Conservation (phyloP, 306 rosid genomes). For the Argentina anserina region DNA sequence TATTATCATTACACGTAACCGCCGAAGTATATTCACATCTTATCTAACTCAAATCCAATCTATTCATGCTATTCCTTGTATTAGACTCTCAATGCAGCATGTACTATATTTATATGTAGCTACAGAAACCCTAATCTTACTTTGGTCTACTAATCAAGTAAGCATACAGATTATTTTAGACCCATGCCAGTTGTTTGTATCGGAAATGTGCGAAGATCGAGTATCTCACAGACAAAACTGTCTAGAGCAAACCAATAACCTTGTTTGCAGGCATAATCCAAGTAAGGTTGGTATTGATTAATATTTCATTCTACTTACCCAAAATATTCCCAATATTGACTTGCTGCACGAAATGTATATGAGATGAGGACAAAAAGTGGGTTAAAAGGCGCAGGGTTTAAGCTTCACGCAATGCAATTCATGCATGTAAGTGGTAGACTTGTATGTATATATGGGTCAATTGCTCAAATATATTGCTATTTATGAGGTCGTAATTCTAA, state of each 20-base stretch:
- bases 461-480: not conserved
- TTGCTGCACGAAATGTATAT: not conserved
- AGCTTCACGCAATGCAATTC: not conserved
- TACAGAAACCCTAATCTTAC: not conserved
- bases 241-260: not conserved
- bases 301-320: not conserved
- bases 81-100: not conserved
- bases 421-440: not conserved
- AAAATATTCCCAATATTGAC: not conserved
- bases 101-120: too few relatives aligned
- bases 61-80: not conserved
- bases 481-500: not conserved
- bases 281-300: not conserved
- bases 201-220: not conserved
- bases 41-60: not conserved
- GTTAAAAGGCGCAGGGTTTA: not conserved
- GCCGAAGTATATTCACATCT: not conserved
- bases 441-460: not conserved
- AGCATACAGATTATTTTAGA: not conserved
- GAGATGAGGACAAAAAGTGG: not conserved
- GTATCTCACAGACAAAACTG: not conserved
- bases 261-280: slow-evolving; percentile 8
- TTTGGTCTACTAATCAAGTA: not conserved
- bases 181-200: not conserved
- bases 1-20: slow-evolving; percentile 28